phyloP scores from a whole-genome alignment of 2,329 filamentous ascomycete genomes.

The Triangularia verruculosa region DNA sequence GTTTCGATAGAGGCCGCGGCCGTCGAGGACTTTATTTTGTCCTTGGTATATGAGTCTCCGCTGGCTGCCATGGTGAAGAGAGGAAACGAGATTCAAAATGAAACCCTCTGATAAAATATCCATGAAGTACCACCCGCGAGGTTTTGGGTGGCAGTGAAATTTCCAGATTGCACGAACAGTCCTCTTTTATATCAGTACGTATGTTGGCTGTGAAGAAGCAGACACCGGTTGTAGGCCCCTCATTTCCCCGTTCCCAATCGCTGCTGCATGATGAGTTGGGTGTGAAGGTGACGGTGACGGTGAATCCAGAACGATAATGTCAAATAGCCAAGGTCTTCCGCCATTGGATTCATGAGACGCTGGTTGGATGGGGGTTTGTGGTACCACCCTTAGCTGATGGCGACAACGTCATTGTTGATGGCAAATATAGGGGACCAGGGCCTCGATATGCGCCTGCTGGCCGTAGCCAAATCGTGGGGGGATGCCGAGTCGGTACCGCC shows the following conservation, averaged over 20 bases:
- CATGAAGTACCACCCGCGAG: background rate
- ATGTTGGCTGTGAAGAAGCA: background rate
- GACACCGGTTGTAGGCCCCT: background rate
- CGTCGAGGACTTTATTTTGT: background rate
- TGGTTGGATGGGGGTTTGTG: background rate
- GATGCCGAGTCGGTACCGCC: conserved; percentile 5
- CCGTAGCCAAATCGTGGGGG: background rate
- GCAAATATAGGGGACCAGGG: conserved; percentile 2
- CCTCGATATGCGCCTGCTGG: background rate
- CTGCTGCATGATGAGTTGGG: background rate
- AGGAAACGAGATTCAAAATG: background rate
- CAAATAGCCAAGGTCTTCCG: conserved; percentile 4
- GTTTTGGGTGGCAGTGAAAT: background rate
- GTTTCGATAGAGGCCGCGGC: background rate
- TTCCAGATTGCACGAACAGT: no score
- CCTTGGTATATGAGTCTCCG: background rate
- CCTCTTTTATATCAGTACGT: background rate
- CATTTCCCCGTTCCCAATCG: background rate
- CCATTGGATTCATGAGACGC: background rate
- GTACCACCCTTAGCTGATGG: conserved; percentile 6
- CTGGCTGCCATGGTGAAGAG: conserved; percentile 6
- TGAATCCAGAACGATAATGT: background rate
- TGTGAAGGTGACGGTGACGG: background rate
- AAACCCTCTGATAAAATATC: conserved; percentile 1
- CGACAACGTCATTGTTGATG: conserved; percentile 3